Conservation (phyloP, 768 basidiomycete species). For the Tricholoma sp. region DNA sequence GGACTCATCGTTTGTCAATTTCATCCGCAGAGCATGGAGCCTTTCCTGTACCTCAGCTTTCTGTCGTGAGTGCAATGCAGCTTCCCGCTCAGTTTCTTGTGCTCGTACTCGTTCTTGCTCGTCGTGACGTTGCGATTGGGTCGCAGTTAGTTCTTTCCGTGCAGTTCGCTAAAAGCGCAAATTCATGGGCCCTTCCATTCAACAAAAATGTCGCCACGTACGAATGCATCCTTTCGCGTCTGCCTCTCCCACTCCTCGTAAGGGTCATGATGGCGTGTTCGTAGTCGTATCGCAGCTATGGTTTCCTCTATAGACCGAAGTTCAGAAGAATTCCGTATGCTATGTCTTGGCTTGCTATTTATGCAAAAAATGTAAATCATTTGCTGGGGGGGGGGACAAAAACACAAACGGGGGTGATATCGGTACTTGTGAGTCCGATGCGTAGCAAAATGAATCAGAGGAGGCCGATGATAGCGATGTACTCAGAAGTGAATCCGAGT, state of each 20-base stretch:
- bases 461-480: constrained; percentile 12
- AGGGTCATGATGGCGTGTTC: constrained; percentile 47
- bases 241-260: constrained; percentile 55
- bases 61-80: constrained; percentile 42
- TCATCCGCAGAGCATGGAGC: constrained; percentile 37
- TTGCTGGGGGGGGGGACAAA: not conserved
- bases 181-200: not conserved
- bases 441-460: constrained; percentile 35
- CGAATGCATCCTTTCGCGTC: constrained; percentile 47
- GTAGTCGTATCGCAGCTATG: constrained; percentile 45
- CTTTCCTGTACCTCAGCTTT: constrained; percentile 43
- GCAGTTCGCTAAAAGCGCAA: constrained; percentile 34
- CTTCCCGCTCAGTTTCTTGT: constrained; percentile 29
- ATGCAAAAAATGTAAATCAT: constrained; percentile 1
- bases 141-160: constrained; percentile 33
- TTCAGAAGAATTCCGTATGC: constrained; percentile 31
- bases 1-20: constrained; percentile 42
- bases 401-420: constrained; percentile 28
- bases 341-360: constrained; percentile 21
- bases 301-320: constrained; percentile 43
- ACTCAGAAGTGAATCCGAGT: constrained; percentile 28
- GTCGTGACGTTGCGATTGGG: constrained; percentile 28
- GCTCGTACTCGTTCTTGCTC: constrained; percentile 41
- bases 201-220: constrained; percentile 22
- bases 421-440: constrained; percentile 39